Evolutionary conservation across 2,329 filamentous ascomycete genomes (phyloP).

Genomic region (Lachnellula cervina): DNA sequence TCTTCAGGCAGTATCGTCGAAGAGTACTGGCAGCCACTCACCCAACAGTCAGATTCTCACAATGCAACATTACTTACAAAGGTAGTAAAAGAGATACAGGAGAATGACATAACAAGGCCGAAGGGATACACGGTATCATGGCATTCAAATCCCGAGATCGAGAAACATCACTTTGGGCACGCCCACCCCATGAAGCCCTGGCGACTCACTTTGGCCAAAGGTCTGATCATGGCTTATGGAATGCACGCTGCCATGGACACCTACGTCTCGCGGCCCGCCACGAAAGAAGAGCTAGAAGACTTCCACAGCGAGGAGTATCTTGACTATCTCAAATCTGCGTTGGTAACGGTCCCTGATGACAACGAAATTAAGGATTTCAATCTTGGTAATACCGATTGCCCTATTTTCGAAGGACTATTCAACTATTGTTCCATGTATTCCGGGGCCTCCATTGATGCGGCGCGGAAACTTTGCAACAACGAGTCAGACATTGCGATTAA

Average conservation of each 20-base stretch:
- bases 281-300: conserved; percentile 76
- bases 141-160: conserved; percentile 91
- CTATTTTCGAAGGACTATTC: conserved; percentile 92
- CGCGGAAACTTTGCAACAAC: conserved; percentile 77
- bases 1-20: conserved; percentile 28
- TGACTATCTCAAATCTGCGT: conserved; percentile 73
- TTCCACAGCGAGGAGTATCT: conserved; percentile 91
- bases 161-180: conserved; percentile 94
- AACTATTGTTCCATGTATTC: conserved; percentile 93
- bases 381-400: conserved; percentile 86
- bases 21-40: conserved; percentile 29
- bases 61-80: conserved; percentile 24
- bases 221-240: conserved; percentile 89
- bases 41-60: conserved; percentile 25
- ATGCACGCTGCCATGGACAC: conserved; percentile 97
- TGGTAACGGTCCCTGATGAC: conserved; percentile 62
- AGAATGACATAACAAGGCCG: conserved; percentile 70
- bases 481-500: conserved; percentile 96
- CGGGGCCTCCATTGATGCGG: conserved; percentile 85
- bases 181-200: conserved; percentile 99
- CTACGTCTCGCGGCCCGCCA: conserved; percentile 78
- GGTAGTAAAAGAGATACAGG: conserved; percentile 32
- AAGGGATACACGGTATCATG: conserved; percentile 90
- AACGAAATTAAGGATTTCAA: conserved; percentile 67
- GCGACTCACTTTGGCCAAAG: conserved; percentile 92